Conservation (phyloP, 768 basidiomycete genomes). For the Termitomyces heimii region DNA sequence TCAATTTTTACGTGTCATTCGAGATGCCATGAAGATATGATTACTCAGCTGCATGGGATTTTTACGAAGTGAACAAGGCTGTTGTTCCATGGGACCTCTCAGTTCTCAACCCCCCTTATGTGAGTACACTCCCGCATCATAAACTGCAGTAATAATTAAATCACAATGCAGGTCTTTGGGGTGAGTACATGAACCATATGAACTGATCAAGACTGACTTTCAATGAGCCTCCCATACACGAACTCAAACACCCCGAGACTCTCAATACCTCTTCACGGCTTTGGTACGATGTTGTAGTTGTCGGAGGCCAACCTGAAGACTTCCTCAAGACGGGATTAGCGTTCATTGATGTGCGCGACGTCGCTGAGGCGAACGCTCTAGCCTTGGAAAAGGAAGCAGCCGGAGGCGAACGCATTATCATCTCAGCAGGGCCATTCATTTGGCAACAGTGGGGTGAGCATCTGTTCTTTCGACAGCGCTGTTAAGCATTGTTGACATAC, state of each 20-base stretch:
- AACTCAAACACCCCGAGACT: slow-evolving; percentile 17
- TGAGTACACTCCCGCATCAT: slow-evolving; percentile 14
- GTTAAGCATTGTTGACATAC: background rate
- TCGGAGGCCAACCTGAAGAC: slow-evolving; percentile 11
- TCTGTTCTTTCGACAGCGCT: background rate
- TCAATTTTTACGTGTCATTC: background rate
- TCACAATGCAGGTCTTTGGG: slow-evolving; percentile 21
- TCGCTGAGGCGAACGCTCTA: slow-evolving; percentile 44
- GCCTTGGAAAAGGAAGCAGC: slow-evolving; percentile 44
- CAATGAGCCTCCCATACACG: slow-evolving; percentile 31
- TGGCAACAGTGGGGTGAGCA: slow-evolving; percentile 25
- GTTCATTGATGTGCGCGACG: slow-evolving; percentile 42
- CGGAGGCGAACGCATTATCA: slow-evolving; percentile 45
- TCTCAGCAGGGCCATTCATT: slow-evolving; percentile 22
- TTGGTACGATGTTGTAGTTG: slow-evolving; percentile 27
- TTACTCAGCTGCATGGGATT: slow-evolving; percentile 33
- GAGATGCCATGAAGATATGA: too few relatives aligned
- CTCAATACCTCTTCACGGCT: slow-evolving; percentile 29
- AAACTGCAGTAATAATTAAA: background rate
- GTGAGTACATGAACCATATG: slow-evolving; percentile 12
- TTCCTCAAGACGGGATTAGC: slow-evolving; percentile 16
- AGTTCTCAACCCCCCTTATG: slow-evolving; percentile 46
- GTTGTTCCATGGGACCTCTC: slow-evolving; percentile 44
- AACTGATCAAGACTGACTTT: background rate
- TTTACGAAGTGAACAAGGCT: slow-evolving; percentile 27